These are phyloP conservation scores for Extremus antarcticus DNA, from an alignment of 495 filamentous ascomycete genomes.

Conservation along the genomic window DNA sequence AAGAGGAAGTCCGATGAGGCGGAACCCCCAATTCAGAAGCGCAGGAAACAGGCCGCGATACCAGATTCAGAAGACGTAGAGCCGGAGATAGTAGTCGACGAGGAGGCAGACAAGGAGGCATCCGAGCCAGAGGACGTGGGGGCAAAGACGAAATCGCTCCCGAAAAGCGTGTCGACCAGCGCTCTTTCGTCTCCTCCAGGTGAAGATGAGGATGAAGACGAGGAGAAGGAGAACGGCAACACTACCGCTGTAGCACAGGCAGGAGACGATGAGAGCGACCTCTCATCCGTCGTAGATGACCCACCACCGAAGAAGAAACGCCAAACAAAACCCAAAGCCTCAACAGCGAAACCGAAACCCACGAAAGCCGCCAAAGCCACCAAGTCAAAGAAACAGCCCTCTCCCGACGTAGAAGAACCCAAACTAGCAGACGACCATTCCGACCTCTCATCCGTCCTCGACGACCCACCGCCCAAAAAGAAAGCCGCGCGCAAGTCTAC, in stretches of 20 bases:
- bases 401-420: constrained; percentile 37
- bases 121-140: neutral
- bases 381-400: constrained; percentile 20
- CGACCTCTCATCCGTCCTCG: constrained; percentile 67
- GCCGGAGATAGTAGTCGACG: constrained; percentile 7
- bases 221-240: neutral
- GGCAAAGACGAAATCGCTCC: constrained; percentile 7
- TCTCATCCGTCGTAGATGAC: constrained; percentile 68
- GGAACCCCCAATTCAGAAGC: constrained; percentile 1
- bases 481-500: constrained; percentile 33
- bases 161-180: constrained; percentile 23
- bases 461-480: constrained; percentile 52
- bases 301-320: constrained; percentile 45
- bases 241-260: neutral
- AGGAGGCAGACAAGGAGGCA: neutral
- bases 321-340: constrained; percentile 29
- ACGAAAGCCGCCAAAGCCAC: constrained; percentile 15
- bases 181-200: constrained; percentile 4
- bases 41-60: constrained; percentile 1
- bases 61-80: constrained; percentile 6
- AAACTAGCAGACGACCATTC: constrained; percentile 42
- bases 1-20: constrained; percentile 21
- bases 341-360: constrained; percentile 8
- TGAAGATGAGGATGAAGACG: neutral
- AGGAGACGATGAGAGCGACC: constrained; percentile 52